Evolutionary conservation across 2,329 filamentous ascomycete genomes (phyloP), one percentile per base, ranked within the genome.

Genomic region (Malbranchea zuffiana): DNA sequence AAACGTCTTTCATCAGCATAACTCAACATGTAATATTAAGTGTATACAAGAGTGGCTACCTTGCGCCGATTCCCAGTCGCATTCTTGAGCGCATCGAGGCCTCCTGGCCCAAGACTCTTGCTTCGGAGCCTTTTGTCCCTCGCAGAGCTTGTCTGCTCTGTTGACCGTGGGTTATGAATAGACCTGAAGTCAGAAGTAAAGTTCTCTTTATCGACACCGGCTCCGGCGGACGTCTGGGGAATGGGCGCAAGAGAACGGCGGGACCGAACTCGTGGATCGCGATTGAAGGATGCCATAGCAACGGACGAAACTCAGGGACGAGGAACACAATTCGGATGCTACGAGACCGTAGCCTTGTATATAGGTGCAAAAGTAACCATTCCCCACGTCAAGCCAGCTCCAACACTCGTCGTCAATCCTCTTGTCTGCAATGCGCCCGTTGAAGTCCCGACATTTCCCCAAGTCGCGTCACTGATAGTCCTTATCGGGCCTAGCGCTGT

Each of bases 51-150:
- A 29, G 26, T 41, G 49, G 68, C 53, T 72, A 90, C 85, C 65
- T 85, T 82, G 59, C 82, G 75, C 50, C 82, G 70, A 57, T 93
- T 92, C 21, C 82, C 83, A 52, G 69, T 74, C 29, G 72, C 74
- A 52, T 80, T 72, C 57, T 81, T 86, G 38, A 92, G 69, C 40
- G 80, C 79, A 66, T 92, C 86, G 30, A 94, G 63, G 17, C 87
- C 86, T 34, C 88, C 90, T 11, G 90, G 88, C 2, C 90, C 90
- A 48, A 98, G 79, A 62, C 88, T 96, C 68, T 95, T 96, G 63
- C 88, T 95, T 47, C 90, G 78, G 41, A 80, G 82, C 63, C 86
- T 88, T 63, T 69, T 71, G 25, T 62, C 61, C 35, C 55, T 55
- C 20, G 47, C 54, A 6, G 50, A 71, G 10, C 35, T 44, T 15